These are phyloP conservation scores for Neoascochyta sp. DNA, from an alignment of 2,329 filamentous ascomycete species.

Conservation along the genomic window DNA sequence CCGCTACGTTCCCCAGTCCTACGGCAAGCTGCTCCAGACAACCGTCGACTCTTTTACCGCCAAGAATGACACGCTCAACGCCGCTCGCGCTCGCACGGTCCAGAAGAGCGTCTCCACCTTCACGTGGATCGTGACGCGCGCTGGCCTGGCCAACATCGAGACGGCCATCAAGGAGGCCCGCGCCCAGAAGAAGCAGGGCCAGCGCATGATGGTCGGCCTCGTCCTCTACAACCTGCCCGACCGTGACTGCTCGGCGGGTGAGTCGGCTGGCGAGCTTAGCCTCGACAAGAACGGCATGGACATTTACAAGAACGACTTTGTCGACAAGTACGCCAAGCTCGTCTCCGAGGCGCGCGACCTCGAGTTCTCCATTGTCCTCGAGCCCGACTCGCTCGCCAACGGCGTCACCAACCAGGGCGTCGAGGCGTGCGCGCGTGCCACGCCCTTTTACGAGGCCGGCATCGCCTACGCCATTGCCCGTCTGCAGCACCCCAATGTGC, in stretches of 20 bases:
- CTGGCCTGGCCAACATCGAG: constrained; percentile 15
- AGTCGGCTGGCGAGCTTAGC: constrained; percentile 76
- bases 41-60: constrained; percentile 22
- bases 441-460: constrained; percentile 26
- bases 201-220: constrained; percentile 24
- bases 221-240: constrained; percentile 94
- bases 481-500: constrained; percentile 25
- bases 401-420: constrained; percentile 26
- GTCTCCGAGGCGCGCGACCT: constrained; percentile 22
- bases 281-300: constrained; percentile 51
- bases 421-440: constrained; percentile 20
- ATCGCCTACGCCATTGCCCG: constrained; percentile 30
- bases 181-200: constrained; percentile 13
- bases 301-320: constrained; percentile 28
- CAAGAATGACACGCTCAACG: constrained; percentile 23
- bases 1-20: constrained; percentile 20
- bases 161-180: constrained; percentile 22
- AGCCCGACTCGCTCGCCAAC: constrained; percentile 28
- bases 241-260: constrained; percentile 75
- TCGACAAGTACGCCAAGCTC: constrained; percentile 25
- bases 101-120: constrained; percentile 25
- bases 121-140: constrained; percentile 24
- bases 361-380: constrained; percentile 29
- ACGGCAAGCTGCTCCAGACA: constrained; percentile 25
- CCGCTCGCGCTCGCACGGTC: constrained; percentile 26